Conservation (phyloP, 139 green algal genomes). For the Chlamydomonas schloesseri region DNA sequence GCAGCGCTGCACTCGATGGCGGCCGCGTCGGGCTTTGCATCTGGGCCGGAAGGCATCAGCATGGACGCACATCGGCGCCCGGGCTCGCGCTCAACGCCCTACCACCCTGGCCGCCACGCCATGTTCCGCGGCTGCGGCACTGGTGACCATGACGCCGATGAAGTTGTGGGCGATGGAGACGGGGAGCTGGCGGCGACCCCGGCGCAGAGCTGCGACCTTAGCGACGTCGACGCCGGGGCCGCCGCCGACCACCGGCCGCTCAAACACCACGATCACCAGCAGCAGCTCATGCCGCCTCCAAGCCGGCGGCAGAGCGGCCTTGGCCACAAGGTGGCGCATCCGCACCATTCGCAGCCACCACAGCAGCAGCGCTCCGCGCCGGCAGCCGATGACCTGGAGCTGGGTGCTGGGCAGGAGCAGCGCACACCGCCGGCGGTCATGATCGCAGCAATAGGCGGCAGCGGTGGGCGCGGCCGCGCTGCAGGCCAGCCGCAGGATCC, state of each 20-base stretch:
- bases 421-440: background rate
- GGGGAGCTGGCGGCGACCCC: background rate
- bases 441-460: background rate
- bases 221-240: background rate
- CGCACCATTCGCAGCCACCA: too few relatives aligned
- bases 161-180: too few relatives aligned
- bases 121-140: too few relatives aligned
- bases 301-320: too few relatives aligned
- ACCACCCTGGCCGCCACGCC: background rate
- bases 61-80: background rate
- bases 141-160: too few relatives aligned
- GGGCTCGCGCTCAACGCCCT: background rate
- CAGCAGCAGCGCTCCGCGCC: too few relatives aligned
- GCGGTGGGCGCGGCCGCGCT: too few relatives aligned
- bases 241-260: too few relatives aligned
- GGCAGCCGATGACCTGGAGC: background rate
- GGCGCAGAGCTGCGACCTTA: background rate
- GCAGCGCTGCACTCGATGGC: background rate
- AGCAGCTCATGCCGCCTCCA: background rate
- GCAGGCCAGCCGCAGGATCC: too few relatives aligned
- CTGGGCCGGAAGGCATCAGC: too few relatives aligned
- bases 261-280: background rate
- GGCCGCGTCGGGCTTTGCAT: background rate
- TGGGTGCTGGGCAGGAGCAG: too few relatives aligned
- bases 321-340: too few relatives aligned